These are phyloP conservation scores for Mrakiaceae sp. DNA, from an alignment of 1,284 basidiomycete genomes.

Conservation along the genomic window DNA sequence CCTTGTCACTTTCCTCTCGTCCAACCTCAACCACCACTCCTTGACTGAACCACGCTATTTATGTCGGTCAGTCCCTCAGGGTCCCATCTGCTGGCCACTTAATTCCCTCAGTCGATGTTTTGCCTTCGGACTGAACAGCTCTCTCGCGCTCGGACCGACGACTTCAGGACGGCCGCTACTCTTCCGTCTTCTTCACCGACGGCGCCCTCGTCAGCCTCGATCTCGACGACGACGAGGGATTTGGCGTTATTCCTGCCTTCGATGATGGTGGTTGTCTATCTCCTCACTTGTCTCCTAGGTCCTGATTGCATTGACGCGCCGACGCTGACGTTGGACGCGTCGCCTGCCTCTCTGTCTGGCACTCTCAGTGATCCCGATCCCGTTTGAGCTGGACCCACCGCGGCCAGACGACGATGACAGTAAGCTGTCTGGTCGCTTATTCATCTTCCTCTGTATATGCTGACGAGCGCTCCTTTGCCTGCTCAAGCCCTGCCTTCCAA, in stretches of 20 bases:
- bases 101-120: too few species aligned
- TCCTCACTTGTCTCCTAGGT: not conserved
- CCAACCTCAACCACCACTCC: too few species aligned
- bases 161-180: conserved; percentile 13
- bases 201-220: conserved; percentile 8
- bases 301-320: not conserved
- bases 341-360: not conserved
- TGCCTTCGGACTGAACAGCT: too few species aligned
- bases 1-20: too few species aligned
- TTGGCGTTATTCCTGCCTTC: conserved; percentile 9
- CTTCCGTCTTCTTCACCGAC: conserved; percentile 13
- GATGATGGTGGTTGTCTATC: conserved; percentile 10
- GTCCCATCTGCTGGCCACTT: too few species aligned
- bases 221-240: conserved; percentile 5
- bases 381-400: conserved; percentile 11
- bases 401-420: conserved; percentile 16
- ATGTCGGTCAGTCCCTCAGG: too few species aligned
- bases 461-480: not conserved
- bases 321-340: not conserved
- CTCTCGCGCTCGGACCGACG: too few species aligned
- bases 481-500: conserved; percentile 14
- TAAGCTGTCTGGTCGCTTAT: not conserved
- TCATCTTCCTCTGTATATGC: not conserved
- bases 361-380: conserved; percentile 4
- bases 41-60: too few species aligned